phyloP scores from a whole-genome alignment of 306 rosid species.

The Neltuma alba region DNA sequence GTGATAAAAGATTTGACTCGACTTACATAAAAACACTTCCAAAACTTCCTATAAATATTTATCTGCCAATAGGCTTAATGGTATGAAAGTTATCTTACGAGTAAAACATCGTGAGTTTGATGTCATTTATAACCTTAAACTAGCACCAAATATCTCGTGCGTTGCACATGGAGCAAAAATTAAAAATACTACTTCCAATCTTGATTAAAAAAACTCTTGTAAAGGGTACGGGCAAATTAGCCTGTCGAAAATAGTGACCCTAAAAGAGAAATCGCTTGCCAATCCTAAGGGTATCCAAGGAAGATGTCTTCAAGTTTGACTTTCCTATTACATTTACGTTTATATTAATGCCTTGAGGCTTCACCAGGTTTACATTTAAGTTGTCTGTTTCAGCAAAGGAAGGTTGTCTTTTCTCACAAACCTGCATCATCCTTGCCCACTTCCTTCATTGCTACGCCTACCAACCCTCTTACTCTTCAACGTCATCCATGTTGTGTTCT shows the following conservation, averaged over 20 bases:
- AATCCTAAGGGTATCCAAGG: neutral
- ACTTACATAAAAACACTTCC: too few species aligned
- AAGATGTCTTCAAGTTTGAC: neutral
- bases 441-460: neutral
- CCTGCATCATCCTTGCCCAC: conserved; percentile 6
- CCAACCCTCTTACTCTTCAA: neutral
- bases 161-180: too few species aligned
- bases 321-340: neutral
- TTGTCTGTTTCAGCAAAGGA: neutral
- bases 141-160: too few species aligned
- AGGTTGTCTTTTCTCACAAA: conserved; percentile 6
- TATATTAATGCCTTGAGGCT: neutral
- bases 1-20: too few species aligned
- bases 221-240: neutral
- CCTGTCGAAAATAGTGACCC: neutral
- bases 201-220: too few species aligned
- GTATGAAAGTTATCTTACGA: too few species aligned
- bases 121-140: too few species aligned
- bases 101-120: too few species aligned
- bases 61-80: too few species aligned
- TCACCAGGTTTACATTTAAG: conserved; percentile 15
- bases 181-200: too few species aligned
- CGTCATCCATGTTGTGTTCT: neutral
- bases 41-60: too few species aligned
- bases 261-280: neutral